These are phyloP conservation scores for Sugiyamaella mastotermitis DNA, from an alignment of 805 yeast genomes.

Conservation along the genomic window DNA sequence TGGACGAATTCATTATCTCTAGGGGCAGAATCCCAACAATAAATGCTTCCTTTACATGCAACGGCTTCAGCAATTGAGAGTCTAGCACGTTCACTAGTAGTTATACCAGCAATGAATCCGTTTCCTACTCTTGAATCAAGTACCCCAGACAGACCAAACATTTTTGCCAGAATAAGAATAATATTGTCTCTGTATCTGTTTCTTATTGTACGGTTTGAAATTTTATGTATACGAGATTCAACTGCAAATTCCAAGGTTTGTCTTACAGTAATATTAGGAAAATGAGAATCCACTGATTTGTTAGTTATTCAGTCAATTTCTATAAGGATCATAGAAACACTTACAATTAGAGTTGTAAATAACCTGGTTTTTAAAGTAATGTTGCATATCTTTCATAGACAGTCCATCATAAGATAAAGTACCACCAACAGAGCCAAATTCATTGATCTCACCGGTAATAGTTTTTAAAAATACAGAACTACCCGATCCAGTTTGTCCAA, in stretches of 20 bases:
- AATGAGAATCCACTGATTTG: conserved; percentile 63
- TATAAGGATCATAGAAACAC: conserved; percentile 7
- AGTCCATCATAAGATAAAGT: conserved; percentile 57
- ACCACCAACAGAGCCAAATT: conserved; percentile 46
- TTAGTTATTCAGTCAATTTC: not conserved
- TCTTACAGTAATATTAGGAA: conserved; percentile 69
- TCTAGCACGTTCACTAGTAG: conserved; percentile 83
- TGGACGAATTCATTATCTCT: conserved; percentile 71
- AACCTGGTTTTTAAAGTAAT: conserved; percentile 46
- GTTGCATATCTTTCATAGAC: conserved; percentile 52
- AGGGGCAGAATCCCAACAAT: conserved; percentile 77
- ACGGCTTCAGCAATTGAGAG: conserved; percentile 78
- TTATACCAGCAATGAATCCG: conserved; percentile 61
- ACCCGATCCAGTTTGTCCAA: conserved; percentile 76
- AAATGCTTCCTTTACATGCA: conserved; percentile 55
- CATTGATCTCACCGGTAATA: conserved; percentile 50
- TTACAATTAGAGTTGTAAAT: conserved; percentile 30
- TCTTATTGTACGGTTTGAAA: conserved; percentile 42
- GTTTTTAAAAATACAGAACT: conserved; percentile 66
- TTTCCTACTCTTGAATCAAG: conserved; percentile 54
- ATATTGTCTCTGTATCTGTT: conserved; percentile 40
- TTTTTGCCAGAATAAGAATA: conserved; percentile 45
- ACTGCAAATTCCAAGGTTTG: conserved; percentile 69
- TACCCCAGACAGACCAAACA: conserved; percentile 55
- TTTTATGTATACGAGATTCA: conserved; percentile 60